Evolutionary conservation across 768 basidiomycete genomes (phyloP), one percentile per base, ranked within the genome.

Genomic region (Serendipita sp.): DNA sequence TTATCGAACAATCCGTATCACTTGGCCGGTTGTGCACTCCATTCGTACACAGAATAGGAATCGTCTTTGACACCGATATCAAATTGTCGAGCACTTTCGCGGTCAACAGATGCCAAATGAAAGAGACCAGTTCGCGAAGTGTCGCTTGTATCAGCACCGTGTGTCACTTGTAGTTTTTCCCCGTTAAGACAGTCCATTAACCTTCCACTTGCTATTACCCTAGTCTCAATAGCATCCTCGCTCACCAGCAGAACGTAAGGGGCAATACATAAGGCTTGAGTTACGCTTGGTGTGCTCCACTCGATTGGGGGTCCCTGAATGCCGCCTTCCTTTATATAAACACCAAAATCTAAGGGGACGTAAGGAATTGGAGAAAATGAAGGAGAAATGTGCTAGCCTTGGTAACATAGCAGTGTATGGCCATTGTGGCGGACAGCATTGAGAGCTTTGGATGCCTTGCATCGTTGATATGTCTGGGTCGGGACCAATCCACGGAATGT

Each of bases 401-500:
- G 35, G 56, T 60, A 60, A 37, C 56, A 60, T 34, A 60, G 56
- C n/a, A 60, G 34, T n/a, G 37, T 34, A n/a, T n/a, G 24, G n/a
- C 35, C 34, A n/a, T 38, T 38, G 37, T 60, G 56, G 0, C 37
- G 56, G 28, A 60, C 16, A n/a, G 35, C 34, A 38, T 60, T 60
- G 56, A 60, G 24, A 2, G 56, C 16, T n/a, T 60, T 60, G 4
- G 56, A 60, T 32, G 56, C 35, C 18, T 60, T 28, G 28, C 56
- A 60, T 28, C 56, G 56, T 30, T 60, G 56, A 34, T 60, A 60
- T 11, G 56, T 32, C 56, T 60, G 56, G 34, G 56, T 30, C 13
- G 41, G 41, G 16, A 35, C 56, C 16, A 60, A 35, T 4, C 56
- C 56, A n/a, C 35, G 24, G 56, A 60, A 60, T 16, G 35, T 30